These are phyloP conservation scores for Exophiala bonariae DNA, from an alignment of 2,329 filamentous ascomycete genomes.

Conservation along the genomic window DNA sequence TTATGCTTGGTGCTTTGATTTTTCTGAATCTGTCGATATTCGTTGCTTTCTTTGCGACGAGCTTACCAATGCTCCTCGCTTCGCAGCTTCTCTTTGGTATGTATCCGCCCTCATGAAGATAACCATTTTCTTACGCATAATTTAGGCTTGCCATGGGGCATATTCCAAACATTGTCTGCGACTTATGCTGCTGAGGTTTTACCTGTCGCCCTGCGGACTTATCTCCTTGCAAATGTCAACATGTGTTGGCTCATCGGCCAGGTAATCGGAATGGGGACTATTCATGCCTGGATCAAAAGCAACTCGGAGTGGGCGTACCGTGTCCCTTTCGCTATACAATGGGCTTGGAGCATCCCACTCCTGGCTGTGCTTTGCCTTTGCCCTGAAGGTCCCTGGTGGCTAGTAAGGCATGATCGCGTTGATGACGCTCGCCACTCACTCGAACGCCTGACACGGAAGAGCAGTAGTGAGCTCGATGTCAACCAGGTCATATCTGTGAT, in stretches of 20 bases:
- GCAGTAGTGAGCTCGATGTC: constrained; percentile 67
- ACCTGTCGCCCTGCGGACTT: constrained; percentile 45
- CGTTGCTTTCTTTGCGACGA: constrained; percentile 39
- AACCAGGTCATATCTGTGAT: constrained; percentile 91
- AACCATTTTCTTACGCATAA: too few relatives aligned
- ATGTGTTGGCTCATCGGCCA: constrained; percentile 45
- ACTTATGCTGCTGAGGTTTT: constrained; percentile 51
- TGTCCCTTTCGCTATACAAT: constrained; percentile 52
- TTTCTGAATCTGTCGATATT: constrained; percentile 39
- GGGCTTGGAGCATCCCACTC: constrained; percentile 55
- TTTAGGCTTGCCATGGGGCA: constrained; percentile 27
- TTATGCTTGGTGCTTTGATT: constrained; percentile 58
- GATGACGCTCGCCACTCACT: constrained; percentile 48
- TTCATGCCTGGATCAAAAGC: constrained; percentile 48
- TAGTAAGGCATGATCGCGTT: constrained; percentile 46
- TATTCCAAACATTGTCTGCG: constrained; percentile 49
- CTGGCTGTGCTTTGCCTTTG: constrained; percentile 48
- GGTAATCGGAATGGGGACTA: constrained; percentile 52
- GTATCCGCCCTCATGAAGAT: too few relatives aligned
- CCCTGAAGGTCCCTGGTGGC: constrained; percentile 54
- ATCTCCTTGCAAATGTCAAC: constrained; percentile 46
- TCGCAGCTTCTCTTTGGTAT: constrained; percentile 42
- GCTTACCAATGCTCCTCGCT: constrained; percentile 31
- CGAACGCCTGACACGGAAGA: constrained; percentile 45
- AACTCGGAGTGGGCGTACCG: constrained; percentile 53